Evolutionary conservation across 148 eudicot genomes (phyloP).

Genomic region (Amaranthus cruentus): DNA sequence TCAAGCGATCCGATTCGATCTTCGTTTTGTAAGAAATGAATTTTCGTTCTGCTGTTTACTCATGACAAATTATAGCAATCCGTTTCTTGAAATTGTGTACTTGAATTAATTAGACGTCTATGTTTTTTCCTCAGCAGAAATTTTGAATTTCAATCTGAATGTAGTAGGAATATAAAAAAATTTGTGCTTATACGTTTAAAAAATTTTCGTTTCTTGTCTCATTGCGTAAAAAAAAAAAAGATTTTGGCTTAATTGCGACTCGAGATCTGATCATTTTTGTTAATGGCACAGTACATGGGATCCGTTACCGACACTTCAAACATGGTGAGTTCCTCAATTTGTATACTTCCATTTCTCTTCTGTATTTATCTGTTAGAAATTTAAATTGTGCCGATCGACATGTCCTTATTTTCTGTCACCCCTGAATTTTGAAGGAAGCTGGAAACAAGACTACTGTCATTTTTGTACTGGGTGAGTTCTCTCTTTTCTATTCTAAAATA

Average conservation of each 20-base stretch:
- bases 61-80: too few species aligned
- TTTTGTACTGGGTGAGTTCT: slow-evolving; percentile 34
- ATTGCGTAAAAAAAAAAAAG: too few species aligned
- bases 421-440: slow-evolving; percentile 24
- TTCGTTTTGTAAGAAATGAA: too few species aligned
- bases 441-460: slow-evolving; percentile 28
- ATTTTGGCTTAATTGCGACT: not conserved
- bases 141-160: too few species aligned
- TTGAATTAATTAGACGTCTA: too few species aligned
- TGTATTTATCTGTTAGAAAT: not conserved
- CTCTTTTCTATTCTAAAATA: not conserved
- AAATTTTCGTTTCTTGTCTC: too few species aligned
- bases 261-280: slow-evolving; percentile 12
- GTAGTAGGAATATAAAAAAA: too few species aligned
- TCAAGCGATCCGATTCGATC: too few species aligned
- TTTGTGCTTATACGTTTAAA: too few species aligned
- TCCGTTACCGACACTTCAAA: slow-evolving; percentile 27
- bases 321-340: slow-evolving; percentile 12
- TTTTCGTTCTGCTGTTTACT: too few species aligned
- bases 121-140: too few species aligned
- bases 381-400: not conserved
- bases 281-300: slow-evolving; percentile 32
- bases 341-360: not conserved
- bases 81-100: too few species aligned
- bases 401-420: not conserved